Percentiles rank a stretch among this genome's conserved stretches.
These are phyloP conservation scores for Simplicillium aogashimaense DNA, from an alignment of 2,329 filamentous ascomycete species.

Conservation along the genomic window DNA sequence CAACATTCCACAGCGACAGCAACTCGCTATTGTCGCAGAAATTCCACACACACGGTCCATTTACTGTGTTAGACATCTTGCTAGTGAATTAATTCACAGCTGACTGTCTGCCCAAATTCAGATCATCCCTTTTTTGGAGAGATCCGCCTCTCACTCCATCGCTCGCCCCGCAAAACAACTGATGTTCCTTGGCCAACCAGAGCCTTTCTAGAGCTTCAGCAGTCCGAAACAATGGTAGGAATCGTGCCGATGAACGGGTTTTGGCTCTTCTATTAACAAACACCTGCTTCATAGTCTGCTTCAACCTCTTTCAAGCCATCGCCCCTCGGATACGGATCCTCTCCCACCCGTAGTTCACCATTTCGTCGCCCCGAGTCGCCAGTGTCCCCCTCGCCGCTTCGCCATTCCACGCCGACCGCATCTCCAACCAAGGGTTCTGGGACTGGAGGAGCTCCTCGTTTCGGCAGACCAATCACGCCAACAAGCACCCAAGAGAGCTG, in stretches of 20 bases:
- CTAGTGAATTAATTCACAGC: too few species aligned
- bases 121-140: too few species aligned
- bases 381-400: conserved; percentile 54
- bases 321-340: conserved; percentile 60
- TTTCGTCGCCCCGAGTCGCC: conserved; percentile 54
- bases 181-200: conserved; percentile 7
- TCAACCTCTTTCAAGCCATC: conserved; percentile 58
- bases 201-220: background rate
- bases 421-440: conserved; percentile 43
- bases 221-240: conserved; percentile 6
- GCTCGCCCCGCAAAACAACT: too few species aligned
- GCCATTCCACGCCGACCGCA: conserved; percentile 53
- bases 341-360: conserved; percentile 48
- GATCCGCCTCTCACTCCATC: too few species aligned
- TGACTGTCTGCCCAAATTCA: too few species aligned
- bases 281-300: conserved; percentile 32
- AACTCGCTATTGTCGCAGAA: too few species aligned
- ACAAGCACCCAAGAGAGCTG: conserved; percentile 25
- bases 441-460: conserved; percentile 15
- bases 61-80: too few species aligned
- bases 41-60: too few species aligned
- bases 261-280: background rate
- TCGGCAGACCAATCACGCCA: conserved; percentile 31
- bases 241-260: background rate
- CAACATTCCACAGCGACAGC: background rate